These are phyloP conservation scores for Colletotrichum spaethianum DNA, from an alignment of 2,329 filamentous ascomycete genomes.

Conservation along the genomic window DNA sequence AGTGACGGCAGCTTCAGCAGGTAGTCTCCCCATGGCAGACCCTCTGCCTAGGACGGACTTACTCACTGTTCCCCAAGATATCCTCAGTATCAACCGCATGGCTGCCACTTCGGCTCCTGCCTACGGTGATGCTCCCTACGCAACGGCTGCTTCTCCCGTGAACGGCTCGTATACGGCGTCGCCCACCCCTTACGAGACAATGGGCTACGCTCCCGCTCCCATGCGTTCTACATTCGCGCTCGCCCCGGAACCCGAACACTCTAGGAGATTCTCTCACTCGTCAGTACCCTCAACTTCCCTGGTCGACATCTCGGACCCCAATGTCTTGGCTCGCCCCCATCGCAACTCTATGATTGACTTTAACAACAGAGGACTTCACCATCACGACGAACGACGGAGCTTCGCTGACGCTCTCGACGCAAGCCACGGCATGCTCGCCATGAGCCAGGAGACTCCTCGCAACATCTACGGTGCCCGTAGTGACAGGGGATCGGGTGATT, in stretches of 20 bases:
- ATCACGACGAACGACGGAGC: conserved; percentile 72
- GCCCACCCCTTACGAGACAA: conserved; percentile 79
- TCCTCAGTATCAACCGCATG: conserved; percentile 77
- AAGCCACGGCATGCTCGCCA: conserved; percentile 92
- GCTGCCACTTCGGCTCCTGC: conserved; percentile 72
- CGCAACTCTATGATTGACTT: conserved; percentile 77
- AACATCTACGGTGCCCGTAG: conserved; percentile 85
- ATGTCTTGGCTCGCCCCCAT: conserved; percentile 57
- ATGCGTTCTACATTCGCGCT: conserved; percentile 72
- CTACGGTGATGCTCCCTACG: conserved; percentile 79
- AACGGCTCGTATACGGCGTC: conserved; percentile 76
- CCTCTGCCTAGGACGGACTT: conserved; percentile 75
- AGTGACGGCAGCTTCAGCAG: conserved; percentile 81
- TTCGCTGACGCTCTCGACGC: conserved; percentile 94
- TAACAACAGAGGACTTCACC: conserved; percentile 50
- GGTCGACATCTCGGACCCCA: conserved; percentile 61
- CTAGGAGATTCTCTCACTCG: conserved; percentile 85
- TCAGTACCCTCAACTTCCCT: conserved; percentile 75
- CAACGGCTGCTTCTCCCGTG: conserved; percentile 77
- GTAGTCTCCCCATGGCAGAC: conserved; percentile 71
- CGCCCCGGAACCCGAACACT: conserved; percentile 68
- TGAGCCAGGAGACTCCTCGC: conserved; percentile 94
- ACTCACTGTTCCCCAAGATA: conserved; percentile 82
- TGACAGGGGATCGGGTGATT: conserved; percentile 82
- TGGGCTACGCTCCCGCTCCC: conserved; percentile 80